Evolutionary conservation across 2,329 filamentous ascomycete genomes (phyloP).

Genomic region (Cadophora luteo-olivacea): DNA sequence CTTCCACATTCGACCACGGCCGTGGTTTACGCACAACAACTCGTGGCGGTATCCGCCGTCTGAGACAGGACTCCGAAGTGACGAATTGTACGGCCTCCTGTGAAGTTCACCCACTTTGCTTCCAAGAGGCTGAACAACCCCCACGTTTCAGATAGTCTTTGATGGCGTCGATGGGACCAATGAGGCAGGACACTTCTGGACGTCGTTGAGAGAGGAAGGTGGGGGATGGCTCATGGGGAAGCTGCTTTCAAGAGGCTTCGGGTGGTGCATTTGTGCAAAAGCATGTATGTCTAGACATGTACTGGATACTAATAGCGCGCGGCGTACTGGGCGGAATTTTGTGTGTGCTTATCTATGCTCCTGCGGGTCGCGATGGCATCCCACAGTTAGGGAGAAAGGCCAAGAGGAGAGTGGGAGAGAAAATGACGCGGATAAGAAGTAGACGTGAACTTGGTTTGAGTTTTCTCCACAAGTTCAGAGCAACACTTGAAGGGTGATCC

Average conservation of each 20-base stretch:
- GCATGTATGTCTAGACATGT: neutral
- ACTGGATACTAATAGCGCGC: neutral
- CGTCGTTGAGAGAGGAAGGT: constrained; percentile 6
- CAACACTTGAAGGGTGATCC: constrained; percentile 2
- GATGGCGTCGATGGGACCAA: neutral
- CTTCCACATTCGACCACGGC: neutral
- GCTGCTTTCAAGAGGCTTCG: neutral
- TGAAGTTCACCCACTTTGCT: neutral
- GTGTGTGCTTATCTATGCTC: neutral
- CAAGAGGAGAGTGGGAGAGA: neutral
- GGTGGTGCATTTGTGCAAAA: neutral
- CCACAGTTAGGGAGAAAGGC: neutral
- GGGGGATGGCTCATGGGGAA: no score
- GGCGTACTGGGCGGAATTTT: neutral
- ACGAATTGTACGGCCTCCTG: neutral
- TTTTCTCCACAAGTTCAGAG: neutral
- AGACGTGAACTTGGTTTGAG: neutral
- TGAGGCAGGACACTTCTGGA: neutral
- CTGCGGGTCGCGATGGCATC: neutral
- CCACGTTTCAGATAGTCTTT: constrained; percentile 2
- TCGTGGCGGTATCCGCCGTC: neutral
- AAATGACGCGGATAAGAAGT: neutral
- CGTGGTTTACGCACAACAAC: neutral
- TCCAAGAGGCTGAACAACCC: neutral
- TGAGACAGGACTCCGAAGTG: neutral